phyloP scores from a whole-genome alignment of 148 eudicot species.

The Rhododendron simsii region DNA sequence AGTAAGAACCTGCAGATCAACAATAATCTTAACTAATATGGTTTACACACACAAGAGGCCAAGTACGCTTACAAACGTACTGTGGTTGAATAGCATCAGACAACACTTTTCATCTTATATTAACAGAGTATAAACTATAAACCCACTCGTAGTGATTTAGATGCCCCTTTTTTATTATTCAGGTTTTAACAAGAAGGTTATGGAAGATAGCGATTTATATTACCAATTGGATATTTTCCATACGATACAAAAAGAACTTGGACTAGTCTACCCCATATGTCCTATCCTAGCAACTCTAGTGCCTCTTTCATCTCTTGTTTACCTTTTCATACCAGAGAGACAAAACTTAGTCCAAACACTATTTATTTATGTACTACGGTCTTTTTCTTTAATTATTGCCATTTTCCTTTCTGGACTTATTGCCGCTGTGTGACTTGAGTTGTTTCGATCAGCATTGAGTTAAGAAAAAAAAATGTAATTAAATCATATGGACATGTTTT shows the following conservation, averaged over 20 bases:
- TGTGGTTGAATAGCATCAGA: neutral
- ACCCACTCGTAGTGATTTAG: neutral
- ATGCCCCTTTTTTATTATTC: neutral
- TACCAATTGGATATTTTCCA: neutral
- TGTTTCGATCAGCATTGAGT: neutral
- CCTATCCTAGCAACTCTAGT: neutral
- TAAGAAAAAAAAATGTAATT: too few relatives aligned
- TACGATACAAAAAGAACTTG: neutral
- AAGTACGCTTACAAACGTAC: neutral
- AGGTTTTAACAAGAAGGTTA: neutral
- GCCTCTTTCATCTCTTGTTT: neutral
- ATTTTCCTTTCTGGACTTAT: neutral
- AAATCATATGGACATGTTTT: neutral
- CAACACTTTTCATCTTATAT: neutral
- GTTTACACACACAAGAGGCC: neutral
- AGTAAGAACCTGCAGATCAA: neutral
- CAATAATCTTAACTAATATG: neutral
- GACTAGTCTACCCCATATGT: neutral
- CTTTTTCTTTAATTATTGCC: neutral
- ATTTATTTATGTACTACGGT: neutral
- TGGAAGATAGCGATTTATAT: neutral
- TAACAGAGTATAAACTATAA: neutral
- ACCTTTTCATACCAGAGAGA: neutral
- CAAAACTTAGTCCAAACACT: neutral
- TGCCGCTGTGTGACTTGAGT: too few relatives aligned